A percentile compares a stretch with the other conserved stretches of the same genome.
phyloP scores from a whole-genome alignment of 768 basidiomycete species.

The Sutorius australiensis region DNA sequence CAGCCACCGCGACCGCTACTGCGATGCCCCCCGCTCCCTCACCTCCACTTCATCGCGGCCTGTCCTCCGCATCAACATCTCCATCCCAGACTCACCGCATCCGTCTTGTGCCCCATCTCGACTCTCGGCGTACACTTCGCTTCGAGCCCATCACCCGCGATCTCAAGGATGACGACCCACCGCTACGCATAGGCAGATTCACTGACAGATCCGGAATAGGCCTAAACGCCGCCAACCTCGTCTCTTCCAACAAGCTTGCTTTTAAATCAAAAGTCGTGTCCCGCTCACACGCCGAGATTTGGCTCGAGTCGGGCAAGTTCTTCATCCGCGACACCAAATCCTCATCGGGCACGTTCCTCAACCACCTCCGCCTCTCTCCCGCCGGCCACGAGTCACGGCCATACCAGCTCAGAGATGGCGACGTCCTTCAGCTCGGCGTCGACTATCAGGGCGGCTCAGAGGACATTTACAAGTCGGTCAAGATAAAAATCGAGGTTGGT shows the following conservation, averaged over 20 bases:
- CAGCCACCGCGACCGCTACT: constrained; percentile 9
- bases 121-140: constrained; percentile 79
- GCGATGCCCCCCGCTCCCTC: constrained; percentile 21
- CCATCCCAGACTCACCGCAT: constrained; percentile 60
- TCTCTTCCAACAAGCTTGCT: constrained; percentile 79
- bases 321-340: constrained; percentile 89
- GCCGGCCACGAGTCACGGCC: constrained; percentile 80
- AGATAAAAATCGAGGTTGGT: constrained; percentile 87
- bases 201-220: constrained; percentile 78
- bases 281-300: constrained; percentile 91
- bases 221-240: constrained; percentile 60
- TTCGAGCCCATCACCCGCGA: constrained; percentile 93
- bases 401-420: constrained; percentile 83
- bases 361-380: constrained; percentile 84
- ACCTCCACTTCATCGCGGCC: constrained; percentile 19
- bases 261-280: constrained; percentile 97
- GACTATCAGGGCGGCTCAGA: constrained; percentile 97
- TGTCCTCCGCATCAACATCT: constrained; percentile 14
- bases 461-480: constrained; percentile 96
- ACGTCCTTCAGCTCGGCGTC: constrained; percentile 91
- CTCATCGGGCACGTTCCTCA: constrained; percentile 90
- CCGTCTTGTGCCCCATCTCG: constrained; percentile 93
- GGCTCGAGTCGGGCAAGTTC: constrained; percentile 72
- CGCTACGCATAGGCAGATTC: constrained; percentile 89
- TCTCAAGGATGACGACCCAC: constrained; percentile 61